Conservation (phyloP, 306 rosid species). For the Rosa lucieae region DNA sequence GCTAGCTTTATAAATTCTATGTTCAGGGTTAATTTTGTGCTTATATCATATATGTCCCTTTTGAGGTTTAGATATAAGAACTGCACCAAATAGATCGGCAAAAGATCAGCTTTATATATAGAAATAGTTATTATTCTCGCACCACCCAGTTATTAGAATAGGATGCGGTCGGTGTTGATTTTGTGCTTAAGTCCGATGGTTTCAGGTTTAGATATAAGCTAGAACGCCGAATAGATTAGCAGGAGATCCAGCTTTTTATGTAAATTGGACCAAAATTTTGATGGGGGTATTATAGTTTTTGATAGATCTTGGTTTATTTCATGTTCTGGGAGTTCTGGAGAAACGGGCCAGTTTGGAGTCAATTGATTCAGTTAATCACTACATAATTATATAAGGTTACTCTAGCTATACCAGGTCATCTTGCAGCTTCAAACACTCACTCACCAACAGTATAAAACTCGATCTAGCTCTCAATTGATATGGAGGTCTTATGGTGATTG, state of each 20-base stretch:
- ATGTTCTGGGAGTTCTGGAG: background rate
- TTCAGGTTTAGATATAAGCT: background rate
- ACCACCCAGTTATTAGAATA: background rate
- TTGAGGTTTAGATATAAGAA: slow-evolving; percentile 1
- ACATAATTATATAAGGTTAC: slow-evolving; percentile 24
- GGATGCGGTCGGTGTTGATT: background rate
- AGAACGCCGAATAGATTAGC: background rate
- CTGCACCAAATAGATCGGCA: background rate
- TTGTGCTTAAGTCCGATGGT: background rate
- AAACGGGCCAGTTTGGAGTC: background rate
- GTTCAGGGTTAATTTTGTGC: background rate
- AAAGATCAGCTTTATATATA: background rate
- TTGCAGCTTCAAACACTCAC: slow-evolving; percentile 96
- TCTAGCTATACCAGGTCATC: slow-evolving; percentile 69
- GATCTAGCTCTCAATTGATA: background rate
- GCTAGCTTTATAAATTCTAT: background rate
- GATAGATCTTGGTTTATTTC: slow-evolving; percentile 17
- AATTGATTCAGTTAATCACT: background rate
- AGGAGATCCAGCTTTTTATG: background rate
- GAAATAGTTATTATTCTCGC: background rate
- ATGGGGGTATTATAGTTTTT: background rate
- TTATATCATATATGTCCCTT: background rate
- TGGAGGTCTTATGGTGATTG: background rate
- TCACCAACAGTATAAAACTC: slow-evolving; percentile 49
- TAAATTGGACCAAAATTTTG: background rate